phyloP scores from a whole-genome alignment of 352 stramenopile species.

The Globisporangium nagaii region DNA sequence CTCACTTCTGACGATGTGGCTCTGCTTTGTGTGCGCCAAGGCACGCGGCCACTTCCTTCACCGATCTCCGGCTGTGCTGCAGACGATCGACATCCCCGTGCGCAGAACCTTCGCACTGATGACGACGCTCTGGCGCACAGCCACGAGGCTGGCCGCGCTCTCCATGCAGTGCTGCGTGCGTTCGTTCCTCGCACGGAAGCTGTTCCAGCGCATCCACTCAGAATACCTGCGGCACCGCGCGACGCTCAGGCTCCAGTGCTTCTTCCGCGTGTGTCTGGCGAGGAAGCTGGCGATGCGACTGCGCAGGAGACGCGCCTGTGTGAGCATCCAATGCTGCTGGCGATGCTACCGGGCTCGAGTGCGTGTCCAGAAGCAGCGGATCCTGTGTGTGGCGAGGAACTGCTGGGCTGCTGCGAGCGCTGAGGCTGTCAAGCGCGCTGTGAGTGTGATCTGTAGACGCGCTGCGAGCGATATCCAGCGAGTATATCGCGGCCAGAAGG shows the following conservation, averaged over 20 bases:
- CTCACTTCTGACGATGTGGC: conserved; percentile 32
- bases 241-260: conserved; percentile 28
- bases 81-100: conserved; percentile 35
- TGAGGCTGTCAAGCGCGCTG: conserved; percentile 17
- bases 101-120: conserved; percentile 19
- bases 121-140: conserved; percentile 18
- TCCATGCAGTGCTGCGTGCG: conserved; percentile 33
- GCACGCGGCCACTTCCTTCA: conserved; percentile 27
- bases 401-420: conserved; percentile 15
- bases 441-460: conserved; percentile 10
- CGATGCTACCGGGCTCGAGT: conserved; percentile 23
- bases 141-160: conserved; percentile 15
- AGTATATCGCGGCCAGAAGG: conserved; percentile 32
- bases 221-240: conserved; percentile 16
- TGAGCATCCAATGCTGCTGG: conserved; percentile 47
- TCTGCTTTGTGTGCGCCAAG: conserved; percentile 24
- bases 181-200: conserved; percentile 19
- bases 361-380: conserved; percentile 16
- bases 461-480: conserved; percentile 38
- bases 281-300: conserved; percentile 18
- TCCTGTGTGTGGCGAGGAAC: conserved; percentile 9
- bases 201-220: conserved; percentile 16
- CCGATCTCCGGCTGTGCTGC: conserved; percentile 27
- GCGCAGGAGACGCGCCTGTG: conserved; percentile 18
- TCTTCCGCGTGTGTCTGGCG: conserved; percentile 40